A percentile compares a stretch with the other conserved stretches of the same genome.
Evolutionary conservation across 1,284 basidiomycete genomes (phyloP).

Genomic region (Testicularia cyperi): DNA sequence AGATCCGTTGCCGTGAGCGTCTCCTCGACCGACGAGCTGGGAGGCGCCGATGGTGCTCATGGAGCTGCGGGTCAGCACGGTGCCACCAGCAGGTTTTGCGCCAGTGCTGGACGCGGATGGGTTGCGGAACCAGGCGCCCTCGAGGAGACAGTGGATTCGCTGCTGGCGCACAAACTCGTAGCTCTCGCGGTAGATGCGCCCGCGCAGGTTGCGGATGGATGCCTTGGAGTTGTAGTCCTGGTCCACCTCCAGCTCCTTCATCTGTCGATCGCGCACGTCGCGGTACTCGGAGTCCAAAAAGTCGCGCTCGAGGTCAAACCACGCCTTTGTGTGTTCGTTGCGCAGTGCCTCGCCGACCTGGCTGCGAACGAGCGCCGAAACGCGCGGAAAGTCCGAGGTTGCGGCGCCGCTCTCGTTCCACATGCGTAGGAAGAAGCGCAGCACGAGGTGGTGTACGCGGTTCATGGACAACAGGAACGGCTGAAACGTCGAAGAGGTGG

Average conservation of each 20-base stretch:
- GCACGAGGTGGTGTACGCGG: slow-evolving; percentile 74
- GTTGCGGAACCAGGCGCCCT: slow-evolving; percentile 89
- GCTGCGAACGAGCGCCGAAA: slow-evolving; percentile 79
- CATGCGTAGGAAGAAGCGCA: slow-evolving; percentile 88
- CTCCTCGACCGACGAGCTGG: slow-evolving; percentile 3
- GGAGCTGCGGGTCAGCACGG: slow-evolving; percentile 10
- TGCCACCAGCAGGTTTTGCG: not conserved
- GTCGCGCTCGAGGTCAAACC: slow-evolving; percentile 82
- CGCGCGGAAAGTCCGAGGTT: slow-evolving; percentile 68
- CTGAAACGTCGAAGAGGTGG: slow-evolving; percentile 78
- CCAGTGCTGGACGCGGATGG: not conserved
- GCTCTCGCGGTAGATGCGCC: slow-evolving; percentile 84
- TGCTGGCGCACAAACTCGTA: slow-evolving; percentile 90
- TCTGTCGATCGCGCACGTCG: slow-evolving; percentile 83
- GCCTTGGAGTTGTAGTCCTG: slow-evolving; percentile 67
- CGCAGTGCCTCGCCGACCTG: slow-evolving; percentile 66
- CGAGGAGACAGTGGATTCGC: slow-evolving; percentile 79
- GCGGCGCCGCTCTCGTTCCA: slow-evolving; percentile 90
- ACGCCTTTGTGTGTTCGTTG: slow-evolving; percentile 74
- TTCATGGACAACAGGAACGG: slow-evolving; percentile 87
- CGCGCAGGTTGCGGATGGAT: slow-evolving; percentile 69
- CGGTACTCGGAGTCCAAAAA: slow-evolving; percentile 85
- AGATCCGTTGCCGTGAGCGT: not conserved
- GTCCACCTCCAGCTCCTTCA: slow-evolving; percentile 87
- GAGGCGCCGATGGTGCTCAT: slow-evolving; percentile 24